phyloP scores from a whole-genome alignment of 2,329 filamentous ascomycete species.

The Colletotrichum aenigma region DNA sequence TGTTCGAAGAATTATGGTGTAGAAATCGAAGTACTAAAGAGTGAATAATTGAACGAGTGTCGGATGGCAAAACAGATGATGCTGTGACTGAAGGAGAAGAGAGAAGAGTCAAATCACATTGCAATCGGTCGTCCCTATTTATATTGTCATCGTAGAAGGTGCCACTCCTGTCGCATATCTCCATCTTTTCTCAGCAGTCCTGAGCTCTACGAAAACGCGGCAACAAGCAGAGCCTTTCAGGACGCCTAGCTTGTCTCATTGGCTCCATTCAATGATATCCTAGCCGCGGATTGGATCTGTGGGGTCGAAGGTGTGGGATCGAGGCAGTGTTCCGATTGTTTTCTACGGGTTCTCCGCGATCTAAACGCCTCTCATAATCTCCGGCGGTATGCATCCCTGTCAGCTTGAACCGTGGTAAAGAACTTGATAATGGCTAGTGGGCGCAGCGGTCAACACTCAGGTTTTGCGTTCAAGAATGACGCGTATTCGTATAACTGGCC shows the following conservation, averaged over 20 bases:
- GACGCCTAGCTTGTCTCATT: background rate
- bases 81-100: background rate
- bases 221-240: accelerated
- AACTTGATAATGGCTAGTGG: accelerated
- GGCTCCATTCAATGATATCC: background rate
- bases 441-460: background rate
- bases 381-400: background rate
- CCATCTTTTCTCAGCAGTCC: background rate
- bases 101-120: accelerated
- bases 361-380: background rate
- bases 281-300: background rate
- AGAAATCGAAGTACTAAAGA: background rate
- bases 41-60: background rate
- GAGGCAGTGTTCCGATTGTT: background rate
- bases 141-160: background rate
- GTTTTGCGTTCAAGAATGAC: background rate
- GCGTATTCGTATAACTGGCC: background rate
- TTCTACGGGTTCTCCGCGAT: background rate
- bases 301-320: background rate
- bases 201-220: background rate
- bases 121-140: accelerated
- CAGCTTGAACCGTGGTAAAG: accelerated
- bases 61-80: background rate
- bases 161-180: accelerated
- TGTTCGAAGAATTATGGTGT: accelerated